Evolutionary conservation across 2,329 filamentous ascomycete species (phyloP), one percentile per base, ranked within the genome.

Genomic region (Sclerotiophoma versabilis): DNA sequence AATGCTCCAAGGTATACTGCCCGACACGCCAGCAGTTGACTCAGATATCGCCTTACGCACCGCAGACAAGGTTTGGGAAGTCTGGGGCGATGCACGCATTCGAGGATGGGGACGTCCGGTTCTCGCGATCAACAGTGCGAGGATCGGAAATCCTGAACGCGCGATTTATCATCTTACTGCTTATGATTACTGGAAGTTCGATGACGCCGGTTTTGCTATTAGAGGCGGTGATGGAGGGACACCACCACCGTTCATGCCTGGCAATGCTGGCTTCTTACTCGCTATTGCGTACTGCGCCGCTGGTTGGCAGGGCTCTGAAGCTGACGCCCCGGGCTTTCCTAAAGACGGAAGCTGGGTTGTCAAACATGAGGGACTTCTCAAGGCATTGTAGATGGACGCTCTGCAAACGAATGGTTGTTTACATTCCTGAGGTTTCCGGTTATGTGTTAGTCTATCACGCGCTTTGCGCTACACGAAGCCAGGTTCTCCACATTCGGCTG

Each of bases 221-320:
- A 75, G 81, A 1, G 69, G 81, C 2, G 83, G 82, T 2, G 81
- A 81, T 2, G 72, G 75, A 8, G 75, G 79, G n/a, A 83, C 83
- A 7, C 77, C 82, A 3, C 84, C 83, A 14, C 83, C 83, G 4
- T 85, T 85, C 65, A 83, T 85, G 57, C 83, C 83, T 0, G 79
- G 78, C n/a, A 76, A 78, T 34, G 77, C 79, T 0, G 76, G 76
- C 1, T 72, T 85, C 49, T 57, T 85, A 59, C 64, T 81, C 34
- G 80, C 80, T 0, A 39, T 81, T 56, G 82, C 79, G 6, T 83
- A 84, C 77, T 79, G 84, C 75, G 80, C 80, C 3, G 81, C 79
- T 0, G 83, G 66, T 6, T 85, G 83, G 82, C 79, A 83, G 54
- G 80, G 76, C 2, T 70, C 65, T 30, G 69, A 75, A 22, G 79